phyloP scores from a whole-genome alignment of 1,284 basidiomycete species.

The Irpex sp. region DNA sequence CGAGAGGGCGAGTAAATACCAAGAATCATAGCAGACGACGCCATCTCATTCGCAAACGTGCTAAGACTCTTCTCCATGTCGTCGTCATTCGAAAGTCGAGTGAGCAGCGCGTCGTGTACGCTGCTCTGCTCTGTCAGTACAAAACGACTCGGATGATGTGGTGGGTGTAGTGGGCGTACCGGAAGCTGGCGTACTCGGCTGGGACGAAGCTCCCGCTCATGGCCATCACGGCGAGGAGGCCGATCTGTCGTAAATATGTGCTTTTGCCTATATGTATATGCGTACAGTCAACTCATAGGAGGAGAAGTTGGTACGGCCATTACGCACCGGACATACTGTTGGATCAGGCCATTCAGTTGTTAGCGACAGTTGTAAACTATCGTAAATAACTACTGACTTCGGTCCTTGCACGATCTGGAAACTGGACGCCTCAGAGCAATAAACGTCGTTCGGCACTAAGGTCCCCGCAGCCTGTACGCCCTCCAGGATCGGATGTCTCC shows the following conservation, averaged over 20 bases:
- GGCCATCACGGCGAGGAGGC: constrained; percentile 80
- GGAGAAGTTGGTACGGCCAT: no score
- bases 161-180: constrained; percentile 34
- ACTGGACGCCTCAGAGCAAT: constrained; percentile 72
- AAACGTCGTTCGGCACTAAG: constrained; percentile 85
- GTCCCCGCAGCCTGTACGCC: constrained; percentile 63
- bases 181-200: constrained; percentile 85
- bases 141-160: background rate
- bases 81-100: constrained; percentile 90
- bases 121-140: constrained; percentile 30
- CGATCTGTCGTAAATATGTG: constrained; percentile 88
- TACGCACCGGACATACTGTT: constrained; percentile 77
- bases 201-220: constrained; percentile 91
- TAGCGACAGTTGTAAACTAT: background rate
- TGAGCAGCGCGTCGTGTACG: constrained; percentile 81
- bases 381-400: constrained; percentile 51
- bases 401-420: constrained; percentile 91
- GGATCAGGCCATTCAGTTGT: background rate
- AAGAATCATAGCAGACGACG: constrained; percentile 84
- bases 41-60: constrained; percentile 94
- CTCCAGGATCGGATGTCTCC: constrained; percentile 85
- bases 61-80: constrained; percentile 85
- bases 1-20: constrained; percentile 34
- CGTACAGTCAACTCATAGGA: no score
- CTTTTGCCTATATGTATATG: constrained; percentile 65